Evolutionary conservation across 345 rosid genomes (phyloP).

Genomic region (Ceriops tagal): DNA sequence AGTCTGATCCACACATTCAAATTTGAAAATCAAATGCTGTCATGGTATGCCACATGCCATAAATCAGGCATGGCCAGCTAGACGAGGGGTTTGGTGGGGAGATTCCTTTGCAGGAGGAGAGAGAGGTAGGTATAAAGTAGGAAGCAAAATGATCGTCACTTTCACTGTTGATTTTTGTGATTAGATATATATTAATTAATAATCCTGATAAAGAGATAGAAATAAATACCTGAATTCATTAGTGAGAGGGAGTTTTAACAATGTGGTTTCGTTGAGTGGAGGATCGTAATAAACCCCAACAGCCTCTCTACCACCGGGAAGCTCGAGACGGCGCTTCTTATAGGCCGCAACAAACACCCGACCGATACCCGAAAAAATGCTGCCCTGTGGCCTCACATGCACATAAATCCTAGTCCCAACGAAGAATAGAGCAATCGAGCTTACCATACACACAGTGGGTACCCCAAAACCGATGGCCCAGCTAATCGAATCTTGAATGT

Average conservation of each 20-base stretch:
- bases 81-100: no score
- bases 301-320: slow-evolving; percentile 22
- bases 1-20: no score
- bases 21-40: no score
- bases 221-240: slow-evolving; percentile 49
- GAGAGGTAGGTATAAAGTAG: no score
- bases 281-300: slow-evolving; percentile 43
- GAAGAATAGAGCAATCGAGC: slow-evolving; percentile 50
- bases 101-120: no score
- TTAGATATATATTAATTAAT: neutral
- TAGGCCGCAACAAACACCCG: slow-evolving; percentile 56
- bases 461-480: slow-evolving; percentile 78
- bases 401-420: slow-evolving; percentile 59
- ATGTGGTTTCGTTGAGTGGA: slow-evolving; percentile 35
- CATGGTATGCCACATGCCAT: no score
- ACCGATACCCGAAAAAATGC: slow-evolving; percentile 46
- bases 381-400: slow-evolving; percentile 58
- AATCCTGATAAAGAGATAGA: neutral
- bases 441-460: slow-evolving; percentile 53
- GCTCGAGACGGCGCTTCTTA: slow-evolving; percentile 39
- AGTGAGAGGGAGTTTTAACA: slow-evolving; percentile 56
- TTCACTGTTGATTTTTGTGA: neutral
- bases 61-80: no score
- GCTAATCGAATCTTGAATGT: slow-evolving; percentile 68
- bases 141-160: neutral